Percentiles rank a stretch among this genome's conserved stretches.
Evolutionary conservation across 208 protist genomes (phyloP).

Genomic region (Lotmaria passim): DNA sequence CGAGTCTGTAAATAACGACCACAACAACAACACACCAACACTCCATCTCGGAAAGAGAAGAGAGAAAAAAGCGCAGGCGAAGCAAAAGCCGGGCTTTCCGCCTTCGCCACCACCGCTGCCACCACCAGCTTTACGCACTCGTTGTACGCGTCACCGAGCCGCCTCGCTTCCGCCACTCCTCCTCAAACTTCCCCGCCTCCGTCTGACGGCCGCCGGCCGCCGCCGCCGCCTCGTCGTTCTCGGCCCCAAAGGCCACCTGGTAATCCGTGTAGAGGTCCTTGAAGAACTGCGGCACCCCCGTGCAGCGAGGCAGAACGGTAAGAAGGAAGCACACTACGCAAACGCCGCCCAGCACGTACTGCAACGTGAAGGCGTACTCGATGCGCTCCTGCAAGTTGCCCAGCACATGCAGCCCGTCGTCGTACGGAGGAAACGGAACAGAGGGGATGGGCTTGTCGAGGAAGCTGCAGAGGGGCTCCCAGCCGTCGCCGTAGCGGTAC

Average conservation of each 20-base stretch:
- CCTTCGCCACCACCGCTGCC: neutral
- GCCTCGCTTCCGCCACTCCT: constrained; percentile 30
- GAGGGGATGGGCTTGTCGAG: constrained; percentile 61
- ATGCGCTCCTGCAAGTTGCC: constrained; percentile 68
- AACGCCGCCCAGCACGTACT: constrained; percentile 30
- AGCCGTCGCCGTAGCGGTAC: constrained; percentile 71
- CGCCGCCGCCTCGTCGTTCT: neutral
- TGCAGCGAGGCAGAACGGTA: constrained; percentile 27
- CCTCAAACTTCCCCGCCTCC: constrained; percentile 27
- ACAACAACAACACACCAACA: too few relatives aligned
- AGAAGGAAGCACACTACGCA: constrained; percentile 22
- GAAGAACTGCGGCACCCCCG: constrained; percentile 19
- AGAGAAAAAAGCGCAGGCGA: too few relatives aligned
- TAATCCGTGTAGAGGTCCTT: constrained; percentile 39
- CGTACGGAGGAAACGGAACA: constrained; percentile 67
- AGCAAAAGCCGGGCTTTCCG: too few relatives aligned
- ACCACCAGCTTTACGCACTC: neutral
- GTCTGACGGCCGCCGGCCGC: neutral
- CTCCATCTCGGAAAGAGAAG: too few relatives aligned
- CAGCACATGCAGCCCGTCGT: constrained; percentile 61
- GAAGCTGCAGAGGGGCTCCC: constrained; percentile 76
- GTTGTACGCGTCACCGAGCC: constrained; percentile 32
- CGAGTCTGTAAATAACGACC: too few relatives aligned
- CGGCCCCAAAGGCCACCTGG: constrained; percentile 29
- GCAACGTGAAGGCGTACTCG: constrained; percentile 52